Base-by-base conservation (phyloP, 768 basidiomycete species). In the Pisolithus sp. region DNA sequence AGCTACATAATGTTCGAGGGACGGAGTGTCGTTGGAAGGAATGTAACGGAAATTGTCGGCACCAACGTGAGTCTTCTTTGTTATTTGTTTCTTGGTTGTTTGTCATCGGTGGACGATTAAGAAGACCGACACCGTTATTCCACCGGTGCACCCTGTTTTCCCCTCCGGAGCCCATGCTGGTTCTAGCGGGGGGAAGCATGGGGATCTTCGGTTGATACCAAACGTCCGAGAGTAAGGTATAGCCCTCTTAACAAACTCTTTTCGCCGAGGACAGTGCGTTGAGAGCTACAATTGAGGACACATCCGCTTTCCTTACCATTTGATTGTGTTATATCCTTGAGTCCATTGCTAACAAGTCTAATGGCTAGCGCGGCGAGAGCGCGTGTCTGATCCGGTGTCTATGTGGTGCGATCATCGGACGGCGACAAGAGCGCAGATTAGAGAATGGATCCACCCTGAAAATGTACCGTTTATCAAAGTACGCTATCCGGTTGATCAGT, bases 231-330 rank as follows among this genome's bases (percentile, higher is more conserved):
- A 95, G 72, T 43, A 72, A 86, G 40, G 55, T 58, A 38, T 55
- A 71, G 63, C 12, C 34, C 82, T 80, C 78, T 75, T 76, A 80
- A 91, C 94, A 92, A 94, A 93, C 91, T 85, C 86, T 80, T 83
- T 71, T 74, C 75, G 75, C 61, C 62, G 71, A 90, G 87, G 77
- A 71, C 60, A 63, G 81, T 76, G 77, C 79, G 75, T 65, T 76
- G 81, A 79, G 87, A 82, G 93, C 94, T 97, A 97, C 94, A 76
- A 74, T 79, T 76, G 84, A 81, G 85, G 71, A 72, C 70, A 96
- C 86, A 97, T 76, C 54, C 55, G 4, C 34, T 46, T 50, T 51
- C 47, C 56, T 52, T 18, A 47, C 54, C 24, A 46, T 24, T 30
- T 53, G 48, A 9, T 8, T 37, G 4, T 36, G 48, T n/a, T 38